phyloP scores from a whole-genome alignment of 1,284 basidiomycete species.

The Trichosporon sp. region DNA sequence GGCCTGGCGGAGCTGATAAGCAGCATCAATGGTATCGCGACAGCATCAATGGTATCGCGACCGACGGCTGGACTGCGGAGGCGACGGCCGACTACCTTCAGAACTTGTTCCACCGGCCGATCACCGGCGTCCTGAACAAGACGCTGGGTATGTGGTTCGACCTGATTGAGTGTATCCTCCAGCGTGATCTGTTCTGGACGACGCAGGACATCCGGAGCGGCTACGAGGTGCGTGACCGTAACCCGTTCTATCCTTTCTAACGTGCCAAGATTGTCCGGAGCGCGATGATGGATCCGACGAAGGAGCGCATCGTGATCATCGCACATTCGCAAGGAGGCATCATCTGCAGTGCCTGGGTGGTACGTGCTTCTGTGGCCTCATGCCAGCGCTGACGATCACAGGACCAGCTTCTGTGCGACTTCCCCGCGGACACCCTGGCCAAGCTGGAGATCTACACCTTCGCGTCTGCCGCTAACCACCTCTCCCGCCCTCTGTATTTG shows the following conservation, averaged over 20 bases:
- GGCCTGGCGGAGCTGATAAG: constrained; percentile 3
- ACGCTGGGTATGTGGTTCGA: constrained; percentile 47
- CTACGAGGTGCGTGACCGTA: constrained; percentile 27
- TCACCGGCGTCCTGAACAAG: constrained; percentile 44
- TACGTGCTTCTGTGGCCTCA: neutral
- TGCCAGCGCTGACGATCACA: constrained; percentile 5
- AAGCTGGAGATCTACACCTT: constrained; percentile 52
- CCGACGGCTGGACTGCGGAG: constrained; percentile 35
- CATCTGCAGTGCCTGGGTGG: constrained; percentile 39
- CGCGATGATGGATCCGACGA: constrained; percentile 31
- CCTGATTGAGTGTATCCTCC: constrained; percentile 45
- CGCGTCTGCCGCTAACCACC: constrained; percentile 48
- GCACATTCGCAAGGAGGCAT: constrained; percentile 50
- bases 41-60: constrained; percentile 38
- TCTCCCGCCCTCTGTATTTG: constrained; percentile 27
- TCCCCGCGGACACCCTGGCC: constrained; percentile 34
- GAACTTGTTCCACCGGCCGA: constrained; percentile 37
- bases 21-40: constrained; percentile 37
- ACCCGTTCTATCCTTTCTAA: neutral
- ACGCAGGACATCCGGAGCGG: constrained; percentile 40
- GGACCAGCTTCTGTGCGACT: constrained; percentile 45
- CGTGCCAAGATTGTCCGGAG: constrained; percentile 18
- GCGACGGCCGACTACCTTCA: constrained; percentile 38
- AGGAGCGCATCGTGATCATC: constrained; percentile 44
- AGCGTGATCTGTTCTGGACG: constrained; percentile 42